Percentiles rank a stretch among this genome's conserved stretches.
Evolutionary conservation across 1,284 basidiomycete species (phyloP).

Genomic region (Cystobasidium sp.): DNA sequence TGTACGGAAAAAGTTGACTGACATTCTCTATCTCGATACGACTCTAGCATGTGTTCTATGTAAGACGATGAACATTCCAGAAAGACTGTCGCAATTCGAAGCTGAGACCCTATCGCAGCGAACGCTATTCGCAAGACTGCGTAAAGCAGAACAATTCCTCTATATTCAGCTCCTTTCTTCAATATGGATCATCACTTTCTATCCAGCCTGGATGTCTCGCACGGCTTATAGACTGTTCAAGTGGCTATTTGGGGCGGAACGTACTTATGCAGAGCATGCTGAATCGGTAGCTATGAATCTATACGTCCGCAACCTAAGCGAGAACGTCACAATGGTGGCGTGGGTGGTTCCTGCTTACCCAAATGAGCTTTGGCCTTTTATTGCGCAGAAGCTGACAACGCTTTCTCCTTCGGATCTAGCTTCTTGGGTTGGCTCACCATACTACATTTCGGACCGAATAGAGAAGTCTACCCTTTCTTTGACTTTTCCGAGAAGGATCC

Average conservation of each 20-base stretch:
- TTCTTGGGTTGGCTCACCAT: constrained; percentile 60
- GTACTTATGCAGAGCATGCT: constrained; percentile 61
- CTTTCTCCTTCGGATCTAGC: constrained; percentile 46
- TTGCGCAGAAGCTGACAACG: not conserved
- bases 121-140: constrained; percentile 58
- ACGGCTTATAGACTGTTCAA: constrained; percentile 59
- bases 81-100: not conserved
- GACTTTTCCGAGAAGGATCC: constrained; percentile 61
- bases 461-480: constrained; percentile 64
- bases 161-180: constrained; percentile 63
- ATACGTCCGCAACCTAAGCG: constrained; percentile 64
- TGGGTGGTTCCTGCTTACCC: not conserved
- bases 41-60: constrained; percentile 56
- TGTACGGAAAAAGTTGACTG: not conserved
- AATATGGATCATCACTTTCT: constrained; percentile 62
- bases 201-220: constrained; percentile 63
- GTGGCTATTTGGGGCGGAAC: constrained; percentile 59
- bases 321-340: constrained; percentile 60
- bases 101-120: constrained; percentile 56
- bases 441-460: constrained; percentile 63
- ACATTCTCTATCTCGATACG: not conserved
- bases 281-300: constrained; percentile 54
- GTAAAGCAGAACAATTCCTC: constrained; percentile 59
- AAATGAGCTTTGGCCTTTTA: not conserved
- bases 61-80: constrained; percentile 9